phyloP scores from a whole-genome alignment of 176 grass and related monocot genomes.

The Oryza officinalis region DNA sequence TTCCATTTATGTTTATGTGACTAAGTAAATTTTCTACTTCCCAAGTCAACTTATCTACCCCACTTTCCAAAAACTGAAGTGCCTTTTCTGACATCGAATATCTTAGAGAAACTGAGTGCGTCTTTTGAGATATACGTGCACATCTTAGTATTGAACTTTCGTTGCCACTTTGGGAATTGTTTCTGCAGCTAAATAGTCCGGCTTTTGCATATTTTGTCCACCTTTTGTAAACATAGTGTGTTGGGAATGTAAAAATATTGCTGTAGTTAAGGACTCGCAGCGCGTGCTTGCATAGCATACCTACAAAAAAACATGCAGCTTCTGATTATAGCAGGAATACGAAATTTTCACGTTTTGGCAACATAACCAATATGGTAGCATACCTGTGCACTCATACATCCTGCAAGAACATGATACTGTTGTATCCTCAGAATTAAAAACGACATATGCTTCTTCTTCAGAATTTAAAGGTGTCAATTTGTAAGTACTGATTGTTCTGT shows the following conservation, averaged over 20 bases:
- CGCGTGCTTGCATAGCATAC: not conserved
- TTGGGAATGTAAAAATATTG: not conserved
- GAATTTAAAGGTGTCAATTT: not conserved
- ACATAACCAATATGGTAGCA: not conserved
- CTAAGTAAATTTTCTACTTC: constrained; percentile 20
- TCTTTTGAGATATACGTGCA: constrained; percentile 25
- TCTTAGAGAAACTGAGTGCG: constrained; percentile 7
- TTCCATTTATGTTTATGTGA: not conserved
- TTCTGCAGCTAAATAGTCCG: not conserved
- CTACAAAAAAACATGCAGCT: not conserved
- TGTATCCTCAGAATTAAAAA: not conserved
- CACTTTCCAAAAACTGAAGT: constrained; percentile 12
- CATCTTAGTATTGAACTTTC: constrained; percentile 1
- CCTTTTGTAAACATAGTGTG: not conserved
- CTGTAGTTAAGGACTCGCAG: not conserved
- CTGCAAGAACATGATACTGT: not conserved
- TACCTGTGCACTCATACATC: not conserved
- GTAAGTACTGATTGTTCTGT: not conserved
- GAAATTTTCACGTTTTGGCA: not conserved
- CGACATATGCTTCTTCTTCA: not conserved
- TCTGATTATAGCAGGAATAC: not conserved
- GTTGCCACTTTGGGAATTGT: not conserved
- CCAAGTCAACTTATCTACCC: not conserved
- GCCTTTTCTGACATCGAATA: not conserved
- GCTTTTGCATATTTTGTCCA: not conserved